Base-by-base conservation (phyloP, 805 yeast genomes). In the Cyberlindnera amylophila region DNA sequence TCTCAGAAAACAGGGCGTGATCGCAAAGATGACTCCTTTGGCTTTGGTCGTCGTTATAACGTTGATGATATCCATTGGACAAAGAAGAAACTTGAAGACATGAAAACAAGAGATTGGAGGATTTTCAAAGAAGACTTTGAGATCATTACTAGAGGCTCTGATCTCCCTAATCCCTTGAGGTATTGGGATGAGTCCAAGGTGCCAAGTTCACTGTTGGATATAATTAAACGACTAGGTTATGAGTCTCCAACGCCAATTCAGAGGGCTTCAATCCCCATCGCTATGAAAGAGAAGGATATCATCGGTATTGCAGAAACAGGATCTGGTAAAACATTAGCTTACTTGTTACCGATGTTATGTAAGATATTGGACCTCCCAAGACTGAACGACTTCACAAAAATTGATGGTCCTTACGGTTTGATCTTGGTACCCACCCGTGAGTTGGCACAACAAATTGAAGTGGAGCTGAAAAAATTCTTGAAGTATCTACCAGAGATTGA, bases 251-350 rank as follows among this genome's bases (percentile, higher is more conserved):
- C 97, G 0, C 93, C 98, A 0, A 84, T 93, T 45, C 99, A 91
- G 60, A 66, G 96, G 48, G 93, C 95, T 0, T 74, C 96, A 0
- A 78, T 91, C 4, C 96, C 97, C 0, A 65, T 82, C 19, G 81
- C 83, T 0, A 53, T 81, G 17, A 59, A 66, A 0, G 66, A 72
- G 3, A 63, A 77, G 18, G 96, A 91, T 59, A 69, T 86, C 2
- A 71, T 90, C 16, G 98, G 96, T 12, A 75, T 90, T n/a, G 97
- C 98, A 0, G 89, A 89, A 52, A 91, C 99, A 0, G 99, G 99
- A 11, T 86, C 96, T 1, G 99, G 99, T 54, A 91, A 93, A 59
- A 91, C 99, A 0, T 67, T 90, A 11, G 83, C 95, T 2, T 91
- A 82, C 62, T 59, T 86, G 10, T 62, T 91, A 2, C 98, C 99